Base-by-base conservation (phyloP, 2,329 filamentous ascomycete species). In the Aspergillus costaricaensis region DNA sequence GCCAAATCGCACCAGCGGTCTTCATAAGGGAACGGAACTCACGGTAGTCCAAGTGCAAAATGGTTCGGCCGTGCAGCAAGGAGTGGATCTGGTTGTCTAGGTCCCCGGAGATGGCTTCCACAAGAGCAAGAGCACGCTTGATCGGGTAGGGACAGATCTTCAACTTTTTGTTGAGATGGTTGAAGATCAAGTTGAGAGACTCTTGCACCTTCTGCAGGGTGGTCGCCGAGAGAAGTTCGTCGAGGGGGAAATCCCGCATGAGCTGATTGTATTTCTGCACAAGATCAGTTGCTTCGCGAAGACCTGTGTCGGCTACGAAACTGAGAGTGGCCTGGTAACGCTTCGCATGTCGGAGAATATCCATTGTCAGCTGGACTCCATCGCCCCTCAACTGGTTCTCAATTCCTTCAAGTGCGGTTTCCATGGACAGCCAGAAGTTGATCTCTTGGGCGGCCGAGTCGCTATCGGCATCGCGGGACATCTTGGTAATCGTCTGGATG, bases 211-310 rank as follows among this genome's bases (percentile, higher is more conserved):
- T 97, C 69, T 88, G 82, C 48, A 99, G 79, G 0, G 93, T 94
- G 0, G 93, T 96, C 1, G 95, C 93, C 15, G 95, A 96, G 17
- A 97, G 85, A 27, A 99, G 81, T 75, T 99, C 95, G 72, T 98
- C 94, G 36, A 99, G 83, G 0, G 95, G 95, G 65, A 99, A 98
- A 75, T 99, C 96, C 64, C 95, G 90, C 91, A 99, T 98, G 23
- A 99, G 85, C 79, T 96, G 91, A 74, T 99, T 99, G 82, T 98
- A 99, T 77, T 97, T 97, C 76, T 96, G 92, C 50, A 99, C 96
- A 74, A 91, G 90, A 64, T 99, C 95, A 76, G 93, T 95, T 23
- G 92, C 92, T 77, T 99, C 95, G 76, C 96, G 96, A 74, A 99
- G 78, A 2, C 95, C 94, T 38, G 95, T 99, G 77, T 99, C 96